A percentile compares a stretch with the other conserved stretches of the same genome.
These are phyloP conservation scores for Babesia divergens DNA, from an alignment of 169 alveolate genomes.

Conservation along the genomic window DNA sequence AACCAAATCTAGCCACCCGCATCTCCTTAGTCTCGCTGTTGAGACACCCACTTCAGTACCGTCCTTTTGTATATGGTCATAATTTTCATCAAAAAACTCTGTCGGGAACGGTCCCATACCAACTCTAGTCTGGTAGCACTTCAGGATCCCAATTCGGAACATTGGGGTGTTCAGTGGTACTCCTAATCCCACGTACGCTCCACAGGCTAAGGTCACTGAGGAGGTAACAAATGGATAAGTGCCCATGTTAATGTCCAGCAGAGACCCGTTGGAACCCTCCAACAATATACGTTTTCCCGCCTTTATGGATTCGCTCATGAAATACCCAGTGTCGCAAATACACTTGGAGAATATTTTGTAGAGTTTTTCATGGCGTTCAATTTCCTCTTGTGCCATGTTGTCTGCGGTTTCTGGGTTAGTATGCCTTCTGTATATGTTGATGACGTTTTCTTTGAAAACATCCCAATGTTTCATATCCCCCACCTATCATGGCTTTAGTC, in stretches of 20 bases:
- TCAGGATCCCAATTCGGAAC: slow-evolving; percentile 82
- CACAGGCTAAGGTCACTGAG: slow-evolving; percentile 70
- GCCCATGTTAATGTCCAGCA: slow-evolving; percentile 72
- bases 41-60: slow-evolving; percentile 95
- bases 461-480: slow-evolving; percentile 57
- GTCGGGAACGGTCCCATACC: slow-evolving; percentile 97
- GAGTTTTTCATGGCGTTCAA: slow-evolving; percentile 70
- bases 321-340: slow-evolving; percentile 79
- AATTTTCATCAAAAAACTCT: slow-evolving; percentile 82
- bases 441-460: slow-evolving; percentile 21
- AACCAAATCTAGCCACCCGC: slow-evolving; percentile 96
- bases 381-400: slow-evolving; percentile 71
- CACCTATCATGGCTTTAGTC: neutral
- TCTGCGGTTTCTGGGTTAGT: slow-evolving; percentile 53
- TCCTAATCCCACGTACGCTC: slow-evolving; percentile 70
- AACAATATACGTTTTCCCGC: slow-evolving; percentile 61
- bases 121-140: slow-evolving; percentile 95
- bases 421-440: slow-evolving; percentile 6
- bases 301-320: slow-evolving; percentile 70
- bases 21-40: slow-evolving; percentile 92
- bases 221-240: slow-evolving; percentile 79
- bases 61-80: slow-evolving; percentile 75
- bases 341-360: slow-evolving; percentile 76
- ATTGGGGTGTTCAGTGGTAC: slow-evolving; percentile 56
- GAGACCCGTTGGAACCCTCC: slow-evolving; percentile 79